Conservation (phyloP, 1,284 basidiomycete species). For the Microbotryomycetes sp. region DNA sequence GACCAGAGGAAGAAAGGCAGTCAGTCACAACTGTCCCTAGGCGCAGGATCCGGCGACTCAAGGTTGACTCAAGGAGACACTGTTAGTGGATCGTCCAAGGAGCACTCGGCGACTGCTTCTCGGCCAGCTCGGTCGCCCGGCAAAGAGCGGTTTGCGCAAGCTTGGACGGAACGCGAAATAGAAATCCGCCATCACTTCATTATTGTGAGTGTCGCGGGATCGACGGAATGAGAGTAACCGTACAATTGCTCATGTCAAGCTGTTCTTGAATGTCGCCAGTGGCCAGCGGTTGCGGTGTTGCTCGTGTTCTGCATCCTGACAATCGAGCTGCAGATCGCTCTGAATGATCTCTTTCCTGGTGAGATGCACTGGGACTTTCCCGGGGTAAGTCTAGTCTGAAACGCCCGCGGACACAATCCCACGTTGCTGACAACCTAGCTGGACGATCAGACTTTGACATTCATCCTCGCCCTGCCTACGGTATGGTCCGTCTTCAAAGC, state of each 20-base stretch:
- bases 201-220: slow-evolving; percentile 8
- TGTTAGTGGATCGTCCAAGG: too few relatives aligned
- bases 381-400: too few relatives aligned
- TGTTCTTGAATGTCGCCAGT: slow-evolving; percentile 18
- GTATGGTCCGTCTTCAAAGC: slow-evolving; percentile 26
- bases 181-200: slow-evolving; percentile 16
- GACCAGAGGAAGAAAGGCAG: neutral
- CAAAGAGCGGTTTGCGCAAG: neutral
- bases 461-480: slow-evolving; percentile 34
- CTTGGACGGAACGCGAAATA: slow-evolving; percentile 12
- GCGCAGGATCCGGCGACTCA: neutral
- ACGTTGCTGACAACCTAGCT: slow-evolving; percentile 11
- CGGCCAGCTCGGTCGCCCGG: too few relatives aligned
- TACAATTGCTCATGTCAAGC: neutral
- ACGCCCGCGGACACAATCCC: neutral
- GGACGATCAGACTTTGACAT: slow-evolving; percentile 10
- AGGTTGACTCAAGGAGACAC: neutral
- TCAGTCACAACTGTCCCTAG: neutral
- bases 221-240: too few relatives aligned
- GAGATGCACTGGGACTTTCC: neutral
- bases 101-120: neutral
- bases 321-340: slow-evolving; percentile 21
- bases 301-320: slow-evolving; percentile 19
- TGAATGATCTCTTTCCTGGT: slow-evolving; percentile 22
- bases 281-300: slow-evolving; percentile 28